Percentiles rank a stretch among this genome's conserved stretches.
phyloP scores from a whole-genome alignment of 1,139 yeast species.

The Candida tropicalis region DNA sequence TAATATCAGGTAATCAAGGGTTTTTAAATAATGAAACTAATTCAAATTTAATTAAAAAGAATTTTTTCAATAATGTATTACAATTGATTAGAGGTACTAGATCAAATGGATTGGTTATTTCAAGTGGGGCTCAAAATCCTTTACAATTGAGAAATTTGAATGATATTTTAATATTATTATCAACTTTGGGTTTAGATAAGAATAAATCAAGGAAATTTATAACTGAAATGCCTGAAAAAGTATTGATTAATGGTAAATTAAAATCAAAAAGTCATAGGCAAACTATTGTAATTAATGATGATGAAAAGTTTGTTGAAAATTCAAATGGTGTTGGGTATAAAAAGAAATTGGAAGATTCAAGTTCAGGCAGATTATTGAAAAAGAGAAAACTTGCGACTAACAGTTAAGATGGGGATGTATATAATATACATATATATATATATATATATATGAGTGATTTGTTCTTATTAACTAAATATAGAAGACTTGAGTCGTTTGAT shows the following conservation, averaged over 20 bases:
- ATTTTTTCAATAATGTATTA: slow-evolving; percentile 69
- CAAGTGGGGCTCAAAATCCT: slow-evolving; percentile 72
- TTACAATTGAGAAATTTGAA: slow-evolving; percentile 63
- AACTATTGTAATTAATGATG: slow-evolving; percentile 50
- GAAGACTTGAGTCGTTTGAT: slow-evolving; percentile 34
- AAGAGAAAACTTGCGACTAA: too few species aligned
- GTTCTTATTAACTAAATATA: slow-evolving; percentile 31
- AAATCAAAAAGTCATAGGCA: slow-evolving; percentile 73
- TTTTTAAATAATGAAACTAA: slow-evolving; percentile 22
- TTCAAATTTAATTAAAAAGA: slow-evolving; percentile 44
- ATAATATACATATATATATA: too few species aligned
- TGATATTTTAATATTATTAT: slow-evolving; percentile 69
- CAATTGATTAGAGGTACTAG: slow-evolving; percentile 84
- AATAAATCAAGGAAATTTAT: slow-evolving; percentile 65
- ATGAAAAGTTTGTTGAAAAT: slow-evolving; percentile 19
- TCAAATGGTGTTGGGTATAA: slow-evolving; percentile 25
- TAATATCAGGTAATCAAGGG: slow-evolving; percentile 45
- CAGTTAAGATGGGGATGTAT: too few species aligned
- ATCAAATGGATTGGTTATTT: slow-evolving; percentile 73
- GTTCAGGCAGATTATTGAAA: slow-evolving; percentile 32
- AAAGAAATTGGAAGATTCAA: slow-evolving; percentile 28
- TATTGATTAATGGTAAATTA: slow-evolving; percentile 69
- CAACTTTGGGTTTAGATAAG: slow-evolving; percentile 68
- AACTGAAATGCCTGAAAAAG: slow-evolving; percentile 61
- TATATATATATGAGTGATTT: background rate